Percentiles rank a stretch among this genome's conserved stretches.
Evolutionary conservation across 176 grass and related monocot species (phyloP).

Genomic region (Rhynchospora tenuis): DNA sequence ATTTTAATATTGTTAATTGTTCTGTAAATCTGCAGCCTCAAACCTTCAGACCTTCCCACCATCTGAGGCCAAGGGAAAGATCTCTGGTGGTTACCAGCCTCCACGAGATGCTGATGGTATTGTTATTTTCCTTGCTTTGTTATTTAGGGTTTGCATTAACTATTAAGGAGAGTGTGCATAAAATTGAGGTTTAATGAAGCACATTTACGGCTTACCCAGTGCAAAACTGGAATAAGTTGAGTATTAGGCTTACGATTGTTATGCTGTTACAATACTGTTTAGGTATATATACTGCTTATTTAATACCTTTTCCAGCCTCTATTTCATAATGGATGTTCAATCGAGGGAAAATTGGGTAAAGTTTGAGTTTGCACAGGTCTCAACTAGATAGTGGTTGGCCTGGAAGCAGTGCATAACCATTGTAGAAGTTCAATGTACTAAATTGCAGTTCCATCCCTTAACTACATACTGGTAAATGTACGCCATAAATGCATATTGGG

Average conservation of each 20-base stretch:
- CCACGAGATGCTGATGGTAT: constrained; percentile 90
- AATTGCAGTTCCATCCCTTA: not conserved
- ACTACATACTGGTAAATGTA: not conserved
- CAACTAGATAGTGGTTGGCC: not conserved
- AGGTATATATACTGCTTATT: not conserved
- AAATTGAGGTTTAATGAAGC: not conserved
- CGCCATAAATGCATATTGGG: constrained; percentile 22
- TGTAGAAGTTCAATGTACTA: not conserved
- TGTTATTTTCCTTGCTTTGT: not conserved
- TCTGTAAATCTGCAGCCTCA: constrained; percentile 38
- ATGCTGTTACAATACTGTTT: not conserved
- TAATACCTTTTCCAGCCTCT: not conserved
- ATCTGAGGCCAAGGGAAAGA: constrained; percentile 76
- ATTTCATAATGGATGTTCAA: not conserved
- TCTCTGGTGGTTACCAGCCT: constrained; percentile 77
- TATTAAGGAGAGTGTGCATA: not conserved
- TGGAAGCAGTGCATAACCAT: not conserved
- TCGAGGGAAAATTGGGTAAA: not conserved
- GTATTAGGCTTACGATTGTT: not conserved
- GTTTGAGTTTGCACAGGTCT: not conserved
- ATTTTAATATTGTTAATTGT: not conserved
- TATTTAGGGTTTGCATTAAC: not conserved
- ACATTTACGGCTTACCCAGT: not conserved
- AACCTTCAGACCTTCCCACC: constrained; percentile 93
- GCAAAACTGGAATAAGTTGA: not conserved